Conservation (phyloP, 345 rosid species). For the Moringa oleifera region DNA sequence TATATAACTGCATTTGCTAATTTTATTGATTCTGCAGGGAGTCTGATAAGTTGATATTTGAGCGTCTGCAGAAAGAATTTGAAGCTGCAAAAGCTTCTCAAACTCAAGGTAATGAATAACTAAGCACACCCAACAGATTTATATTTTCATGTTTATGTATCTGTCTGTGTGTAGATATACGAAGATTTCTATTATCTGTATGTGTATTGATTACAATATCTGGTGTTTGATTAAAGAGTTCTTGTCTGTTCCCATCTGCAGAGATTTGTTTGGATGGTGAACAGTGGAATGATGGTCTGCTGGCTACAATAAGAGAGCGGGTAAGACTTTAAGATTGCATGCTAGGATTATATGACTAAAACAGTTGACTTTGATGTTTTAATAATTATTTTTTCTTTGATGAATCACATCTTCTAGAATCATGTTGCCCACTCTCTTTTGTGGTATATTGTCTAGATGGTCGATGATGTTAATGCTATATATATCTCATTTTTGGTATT, state of each 20-base stretch:
- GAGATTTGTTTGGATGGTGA: conserved; percentile 77
- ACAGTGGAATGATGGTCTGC: conserved; percentile 90
- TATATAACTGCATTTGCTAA: too few species aligned
- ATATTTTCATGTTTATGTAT: background rate
- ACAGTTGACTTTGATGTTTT: background rate
- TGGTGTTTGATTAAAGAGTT: background rate
- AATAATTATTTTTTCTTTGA: background rate
- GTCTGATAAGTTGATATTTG: conserved; percentile 82
- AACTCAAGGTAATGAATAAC: conserved; percentile 49
- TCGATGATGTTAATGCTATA: background rate
- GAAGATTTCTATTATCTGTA: background rate
- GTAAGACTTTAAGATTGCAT: conserved; percentile 34
- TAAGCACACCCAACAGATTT: background rate
- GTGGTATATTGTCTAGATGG: conserved; percentile 6
- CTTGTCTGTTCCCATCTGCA: conserved; percentile 28
- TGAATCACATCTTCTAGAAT: background rate
- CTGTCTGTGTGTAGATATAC: background rate
- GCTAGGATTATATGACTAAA: conserved; percentile 9
- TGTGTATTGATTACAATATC: too few species aligned
- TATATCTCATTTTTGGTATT: background rate
- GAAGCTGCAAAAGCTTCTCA: conserved; percentile 81
- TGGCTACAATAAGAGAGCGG: conserved; percentile 92
- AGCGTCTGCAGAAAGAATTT: conserved; percentile 83
- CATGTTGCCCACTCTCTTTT: background rate
- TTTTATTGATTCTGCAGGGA: conserved; percentile 44